Conservation (phyloP, 495 filamentous ascomycete species). For the Mycothermus thermophilus region DNA sequence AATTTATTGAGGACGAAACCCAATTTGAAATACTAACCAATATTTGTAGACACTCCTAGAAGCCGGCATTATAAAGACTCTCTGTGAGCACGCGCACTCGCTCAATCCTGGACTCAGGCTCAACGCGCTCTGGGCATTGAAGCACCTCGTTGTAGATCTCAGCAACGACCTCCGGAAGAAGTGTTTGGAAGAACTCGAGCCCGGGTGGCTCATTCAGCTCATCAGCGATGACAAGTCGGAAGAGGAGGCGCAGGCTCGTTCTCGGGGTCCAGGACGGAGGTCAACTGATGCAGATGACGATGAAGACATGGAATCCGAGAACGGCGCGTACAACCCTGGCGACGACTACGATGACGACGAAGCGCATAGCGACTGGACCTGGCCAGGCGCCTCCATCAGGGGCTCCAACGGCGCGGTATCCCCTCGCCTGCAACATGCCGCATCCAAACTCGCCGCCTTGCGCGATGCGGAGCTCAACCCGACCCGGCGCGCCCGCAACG, state of each 20-base stretch:
- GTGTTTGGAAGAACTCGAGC: constrained; percentile 60
- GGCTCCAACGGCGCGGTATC: constrained; percentile 1
- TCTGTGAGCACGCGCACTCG: constrained; percentile 77
- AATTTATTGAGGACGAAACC: too few relatives aligned
- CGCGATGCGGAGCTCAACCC: constrained; percentile 43
- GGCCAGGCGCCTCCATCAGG: constrained; percentile 3
- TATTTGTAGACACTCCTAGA: constrained; percentile 50
- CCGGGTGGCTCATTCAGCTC: constrained; percentile 65
- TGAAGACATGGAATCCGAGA: constrained; percentile 48
- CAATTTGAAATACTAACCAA: constrained; percentile 14
- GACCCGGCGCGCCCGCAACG: constrained; percentile 47
- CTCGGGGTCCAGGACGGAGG: too few relatives aligned
- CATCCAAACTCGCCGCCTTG: constrained; percentile 35
- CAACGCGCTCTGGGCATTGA: constrained; percentile 83
- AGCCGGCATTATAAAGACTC: constrained; percentile 56
- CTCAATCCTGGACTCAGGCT: constrained; percentile 55
- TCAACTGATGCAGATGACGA: constrained; percentile 35
- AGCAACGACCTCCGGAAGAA: constrained; percentile 56
- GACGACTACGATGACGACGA: constrained; percentile 15
- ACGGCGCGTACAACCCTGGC: constrained; percentile 14
- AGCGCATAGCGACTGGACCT: constrained; percentile 13
- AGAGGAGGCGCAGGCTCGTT: constrained; percentile 27
- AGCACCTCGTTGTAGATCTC: constrained; percentile 63
- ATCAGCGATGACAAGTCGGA: constrained; percentile 45
- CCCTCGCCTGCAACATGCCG: constrained; percentile 29